Percentiles rank a stretch among this genome's conserved stretches.
Conservation (phyloP, 2,329 filamentous ascomycete genomes). For the Apiospora marii region DNA sequence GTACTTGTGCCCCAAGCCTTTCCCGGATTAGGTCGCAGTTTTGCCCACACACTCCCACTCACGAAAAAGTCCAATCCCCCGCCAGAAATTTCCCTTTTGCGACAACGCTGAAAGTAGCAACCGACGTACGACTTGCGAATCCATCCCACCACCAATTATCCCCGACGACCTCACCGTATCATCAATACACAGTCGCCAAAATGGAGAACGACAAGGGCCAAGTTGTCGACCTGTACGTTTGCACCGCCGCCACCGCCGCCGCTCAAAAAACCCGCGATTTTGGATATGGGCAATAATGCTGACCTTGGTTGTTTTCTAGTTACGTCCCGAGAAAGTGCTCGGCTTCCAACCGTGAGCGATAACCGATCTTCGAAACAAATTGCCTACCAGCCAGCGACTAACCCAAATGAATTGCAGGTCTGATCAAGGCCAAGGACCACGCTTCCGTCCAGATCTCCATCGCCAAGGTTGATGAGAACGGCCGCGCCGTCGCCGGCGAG, state of each 20-base stretch:
- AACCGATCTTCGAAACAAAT: neutral
- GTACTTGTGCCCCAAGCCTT: conserved; percentile 19
- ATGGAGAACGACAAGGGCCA: conserved; percentile 99
- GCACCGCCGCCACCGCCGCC: neutral
- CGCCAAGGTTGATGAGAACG: conserved; percentile 99
- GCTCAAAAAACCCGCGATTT: neutral
- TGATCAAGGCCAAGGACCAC: conserved; percentile 99
- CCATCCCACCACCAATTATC: conserved; percentile 40
- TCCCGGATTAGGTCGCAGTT: conserved; percentile 22
- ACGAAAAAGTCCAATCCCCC: conserved; percentile 9
- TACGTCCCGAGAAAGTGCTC: conserved; percentile 98
- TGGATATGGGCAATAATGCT: conserved; percentile 20
- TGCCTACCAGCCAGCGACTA: neutral
- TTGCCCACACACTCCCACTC: conserved; percentile 16
- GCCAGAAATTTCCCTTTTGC: conserved; percentile 33
- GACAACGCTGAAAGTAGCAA: conserved; percentile 24
- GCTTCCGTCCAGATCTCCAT: conserved; percentile 96
- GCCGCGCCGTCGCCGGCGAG: conserved; percentile 90
- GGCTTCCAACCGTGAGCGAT: conserved; percentile 80
- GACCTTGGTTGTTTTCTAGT: conserved; percentile 24
- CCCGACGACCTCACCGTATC: conserved; percentile 40
- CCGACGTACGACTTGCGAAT: conserved; percentile 20
- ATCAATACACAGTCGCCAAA: conserved; percentile 57
- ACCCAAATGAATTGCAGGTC: conserved; percentile 49
- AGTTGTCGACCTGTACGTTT: conserved; percentile 95